phyloP scores from a whole-genome alignment of 331 rosid species.

The Phaseolus coccineus region DNA sequence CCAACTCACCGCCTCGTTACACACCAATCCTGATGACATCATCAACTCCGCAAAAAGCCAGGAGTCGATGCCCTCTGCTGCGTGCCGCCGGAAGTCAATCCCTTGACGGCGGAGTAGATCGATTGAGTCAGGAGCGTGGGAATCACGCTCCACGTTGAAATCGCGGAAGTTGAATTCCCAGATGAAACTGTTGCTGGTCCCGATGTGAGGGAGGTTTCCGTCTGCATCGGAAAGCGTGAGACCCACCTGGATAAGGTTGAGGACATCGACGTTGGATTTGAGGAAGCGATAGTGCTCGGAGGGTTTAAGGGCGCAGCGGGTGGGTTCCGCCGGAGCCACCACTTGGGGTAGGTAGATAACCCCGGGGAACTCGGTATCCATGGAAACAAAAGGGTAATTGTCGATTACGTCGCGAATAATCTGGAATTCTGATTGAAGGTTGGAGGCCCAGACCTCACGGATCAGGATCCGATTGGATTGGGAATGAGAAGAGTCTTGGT shows the following conservation, averaged over 20 bases:
- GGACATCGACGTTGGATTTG: constrained; percentile 77
- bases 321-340: constrained; percentile 38
- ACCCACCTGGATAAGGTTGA: constrained; percentile 77
- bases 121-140: constrained; percentile 65
- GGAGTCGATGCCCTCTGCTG: constrained; percentile 56
- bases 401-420: constrained; percentile 46
- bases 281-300: constrained; percentile 66
- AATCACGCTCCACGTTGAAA: constrained; percentile 60
- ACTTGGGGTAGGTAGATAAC: constrained; percentile 48
- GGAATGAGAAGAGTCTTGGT: not conserved
- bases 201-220: constrained; percentile 75
- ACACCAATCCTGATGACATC: constrained; percentile 71
- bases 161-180: constrained; percentile 87
- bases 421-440: constrained; percentile 46
- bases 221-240: constrained; percentile 69
- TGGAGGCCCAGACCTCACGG: constrained; percentile 59
- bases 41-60: constrained; percentile 57
- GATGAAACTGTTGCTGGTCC: constrained; percentile 46
- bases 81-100: constrained; percentile 64
- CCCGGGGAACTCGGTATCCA: constrained; percentile 89
- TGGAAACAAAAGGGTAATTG: constrained; percentile 62
- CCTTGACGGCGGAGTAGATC: constrained; percentile 74
- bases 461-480: not conserved
- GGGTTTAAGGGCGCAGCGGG: constrained; percentile 46
- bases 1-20: constrained; percentile 69